These are phyloP conservation scores for Pichia sp. DNA, from an alignment of 1,139 yeast species.

Conservation along the genomic window DNA sequence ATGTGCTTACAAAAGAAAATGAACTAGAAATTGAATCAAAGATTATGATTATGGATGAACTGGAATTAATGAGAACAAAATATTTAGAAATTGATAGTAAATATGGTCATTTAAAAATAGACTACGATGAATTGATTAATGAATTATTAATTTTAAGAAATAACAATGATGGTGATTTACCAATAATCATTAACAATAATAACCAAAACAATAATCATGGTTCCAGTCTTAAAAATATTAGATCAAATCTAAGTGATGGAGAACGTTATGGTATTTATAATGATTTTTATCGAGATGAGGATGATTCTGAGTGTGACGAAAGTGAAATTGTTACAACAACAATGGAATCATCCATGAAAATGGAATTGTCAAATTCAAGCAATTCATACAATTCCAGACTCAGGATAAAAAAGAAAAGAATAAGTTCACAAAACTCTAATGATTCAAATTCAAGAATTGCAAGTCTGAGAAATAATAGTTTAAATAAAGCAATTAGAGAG, in stretches of 20 bases:
- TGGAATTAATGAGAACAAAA: conserved; percentile 43
- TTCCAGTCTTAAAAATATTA: not conserved
- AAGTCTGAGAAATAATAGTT: conserved; percentile 21
- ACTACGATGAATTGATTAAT: conserved; percentile 24
- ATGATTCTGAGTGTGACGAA: conserved; percentile 6
- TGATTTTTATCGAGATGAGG: not conserved
- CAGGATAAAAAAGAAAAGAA: conserved; percentile 7
- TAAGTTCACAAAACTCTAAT: conserved; percentile 2
- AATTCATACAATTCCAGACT: not conserved
- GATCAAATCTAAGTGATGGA: not conserved
- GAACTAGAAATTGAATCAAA: conserved; percentile 43
- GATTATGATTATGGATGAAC: conserved; percentile 47
- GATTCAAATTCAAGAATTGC: conserved; percentile 14
- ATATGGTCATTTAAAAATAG: conserved; percentile 23
- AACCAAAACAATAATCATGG: not conserved
- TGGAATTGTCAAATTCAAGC: not conserved
- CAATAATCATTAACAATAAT: not conserved
- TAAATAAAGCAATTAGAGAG: conserved; percentile 27
- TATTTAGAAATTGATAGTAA: conserved; percentile 31
- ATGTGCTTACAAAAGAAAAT: conserved; percentile 43
- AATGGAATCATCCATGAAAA: not conserved
- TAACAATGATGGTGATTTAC: conserved; percentile 6
- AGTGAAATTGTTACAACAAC: conserved; percentile 6
- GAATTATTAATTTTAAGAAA: conserved; percentile 14
- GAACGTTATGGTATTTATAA: not conserved